A percentile compares a stretch with the other conserved stretches of the same genome.
phyloP scores from a whole-genome alignment of 140 eudicot genomes.

The Flaveria floridana region DNA sequence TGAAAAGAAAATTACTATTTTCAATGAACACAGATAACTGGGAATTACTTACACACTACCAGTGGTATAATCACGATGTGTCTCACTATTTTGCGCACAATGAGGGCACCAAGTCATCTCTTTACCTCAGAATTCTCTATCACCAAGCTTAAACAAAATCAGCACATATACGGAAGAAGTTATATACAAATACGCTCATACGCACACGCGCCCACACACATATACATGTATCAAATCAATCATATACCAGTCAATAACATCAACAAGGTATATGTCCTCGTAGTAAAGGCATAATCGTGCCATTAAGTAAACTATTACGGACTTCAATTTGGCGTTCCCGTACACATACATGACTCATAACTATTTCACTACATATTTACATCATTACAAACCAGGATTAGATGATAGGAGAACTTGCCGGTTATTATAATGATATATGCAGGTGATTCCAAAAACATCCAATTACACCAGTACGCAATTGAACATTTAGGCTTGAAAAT shows the following conservation, averaged over 20 bases:
- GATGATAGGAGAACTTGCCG: not conserved
- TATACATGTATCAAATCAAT: no score
- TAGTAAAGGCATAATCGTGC: not conserved
- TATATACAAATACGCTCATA: not conserved
- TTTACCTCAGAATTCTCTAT: not conserved
- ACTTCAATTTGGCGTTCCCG: not conserved
- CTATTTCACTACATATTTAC: not conserved
- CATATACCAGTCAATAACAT: not conserved
- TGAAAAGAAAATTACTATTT: not conserved
- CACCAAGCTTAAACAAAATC: slow-evolving; percentile 8
- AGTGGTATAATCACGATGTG: slow-evolving; percentile 35
- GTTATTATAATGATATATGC: not conserved
- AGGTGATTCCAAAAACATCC: not conserved
- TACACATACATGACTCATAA: not conserved
- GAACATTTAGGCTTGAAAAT: not conserved
- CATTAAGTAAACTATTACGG: not conserved
- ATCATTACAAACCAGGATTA: not conserved
- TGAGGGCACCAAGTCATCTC: slow-evolving; percentile 42
- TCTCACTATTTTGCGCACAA: slow-evolving; percentile 32
- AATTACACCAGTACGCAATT: not conserved
- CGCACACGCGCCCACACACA: no score
- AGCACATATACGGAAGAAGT: not conserved
- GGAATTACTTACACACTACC: slow-evolving; percentile 34
- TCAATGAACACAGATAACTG: not conserved
- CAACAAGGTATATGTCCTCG: not conserved